Percentiles rank a stretch among this genome's conserved stretches.
Evolutionary conservation across 225 moss, liverwort and hornwort species (phyloP).

Genomic region (Physcomitrellopsis africana): DNA sequence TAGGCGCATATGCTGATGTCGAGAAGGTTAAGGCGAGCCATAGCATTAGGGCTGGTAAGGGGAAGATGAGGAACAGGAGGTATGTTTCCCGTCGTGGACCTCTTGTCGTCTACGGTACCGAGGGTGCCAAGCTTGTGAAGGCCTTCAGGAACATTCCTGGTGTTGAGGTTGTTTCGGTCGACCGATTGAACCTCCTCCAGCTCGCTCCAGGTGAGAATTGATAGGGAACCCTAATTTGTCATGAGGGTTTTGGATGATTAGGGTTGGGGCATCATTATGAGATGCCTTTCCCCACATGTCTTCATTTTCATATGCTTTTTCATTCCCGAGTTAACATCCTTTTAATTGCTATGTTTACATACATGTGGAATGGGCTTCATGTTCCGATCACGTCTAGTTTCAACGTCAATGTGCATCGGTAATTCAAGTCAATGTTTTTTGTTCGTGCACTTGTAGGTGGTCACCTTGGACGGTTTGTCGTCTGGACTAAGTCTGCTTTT

Average conservation of each 20-base stretch:
- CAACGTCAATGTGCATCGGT: too few species aligned
- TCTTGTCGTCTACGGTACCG: slow-evolving; percentile 67
- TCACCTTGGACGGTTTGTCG: slow-evolving; percentile 64
- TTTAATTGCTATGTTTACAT: too few species aligned
- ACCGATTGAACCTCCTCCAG: slow-evolving; percentile 67
- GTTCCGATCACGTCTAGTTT: too few species aligned
- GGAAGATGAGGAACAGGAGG: slow-evolving; percentile 88
- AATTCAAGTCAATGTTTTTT: background rate
- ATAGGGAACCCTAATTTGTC: background rate
- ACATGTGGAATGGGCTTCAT: too few species aligned
- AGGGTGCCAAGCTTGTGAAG: slow-evolving; percentile 80
- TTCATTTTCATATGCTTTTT: too few species aligned
- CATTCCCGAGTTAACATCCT: too few species aligned
- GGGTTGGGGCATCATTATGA: background rate
- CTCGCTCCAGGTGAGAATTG: slow-evolving; percentile 49
- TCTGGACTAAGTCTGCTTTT: slow-evolving; percentile 73
- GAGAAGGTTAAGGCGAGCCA: slow-evolving; percentile 83
- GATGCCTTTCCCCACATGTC: background rate
- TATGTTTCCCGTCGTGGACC: slow-evolving; percentile 79
- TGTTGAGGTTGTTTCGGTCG: slow-evolving; percentile 68
- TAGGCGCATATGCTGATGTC: slow-evolving; percentile 71
- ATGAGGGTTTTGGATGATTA: background rate
- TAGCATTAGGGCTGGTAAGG: slow-evolving; percentile 77
- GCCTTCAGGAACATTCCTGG: slow-evolving; percentile 79
- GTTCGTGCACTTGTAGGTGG: slow-evolving; percentile 37